Conservation (phyloP, 345 rosid species). For the Dovyalis caffra region DNA sequence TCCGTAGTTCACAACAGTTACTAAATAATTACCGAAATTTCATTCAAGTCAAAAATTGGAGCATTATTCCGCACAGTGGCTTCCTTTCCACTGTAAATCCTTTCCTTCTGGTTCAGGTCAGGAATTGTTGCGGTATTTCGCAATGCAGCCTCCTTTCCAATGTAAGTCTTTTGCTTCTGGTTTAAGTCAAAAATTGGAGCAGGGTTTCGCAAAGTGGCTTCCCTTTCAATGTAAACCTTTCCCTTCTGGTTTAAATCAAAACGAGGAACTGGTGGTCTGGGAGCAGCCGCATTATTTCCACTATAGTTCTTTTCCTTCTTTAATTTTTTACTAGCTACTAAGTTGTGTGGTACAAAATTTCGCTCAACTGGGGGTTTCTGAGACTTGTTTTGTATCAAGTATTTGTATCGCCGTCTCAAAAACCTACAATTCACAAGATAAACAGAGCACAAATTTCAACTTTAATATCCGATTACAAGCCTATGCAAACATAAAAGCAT, state of each 20-base stretch:
- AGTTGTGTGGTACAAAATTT: constrained; percentile 18
- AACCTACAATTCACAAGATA: constrained; percentile 45
- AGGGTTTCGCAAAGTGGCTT: constrained; percentile 9
- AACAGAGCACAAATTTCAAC: constrained; percentile 5
- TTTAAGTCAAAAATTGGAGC: constrained; percentile 36
- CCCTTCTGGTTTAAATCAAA: constrained; percentile 42
- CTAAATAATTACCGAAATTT: constrained; percentile 62
- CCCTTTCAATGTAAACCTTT: constrained; percentile 24
- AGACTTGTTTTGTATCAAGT: constrained; percentile 50
- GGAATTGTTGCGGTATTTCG: constrained; percentile 7
- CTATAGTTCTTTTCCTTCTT: constrained; percentile 27
- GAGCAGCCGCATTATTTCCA: constrained; percentile 32
- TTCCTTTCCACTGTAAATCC: constrained; percentile 40
- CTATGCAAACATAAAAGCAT: not conserved
- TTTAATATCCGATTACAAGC: not conserved
- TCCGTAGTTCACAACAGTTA: not conserved
- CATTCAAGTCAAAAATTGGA: constrained; percentile 74
- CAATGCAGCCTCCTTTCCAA: constrained; percentile 25
- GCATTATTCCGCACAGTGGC: constrained; percentile 29
- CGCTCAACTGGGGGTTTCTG: constrained; percentile 12
- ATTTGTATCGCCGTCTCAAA: constrained; percentile 56
- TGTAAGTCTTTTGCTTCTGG: constrained; percentile 36
- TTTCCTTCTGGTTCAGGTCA: constrained; percentile 41
- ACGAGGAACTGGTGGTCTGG: constrained; percentile 12
- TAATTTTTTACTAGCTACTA: constrained; percentile 20